phyloP scores from a whole-genome alignment of 148 eudicot species.

The Spergularia bocconei region DNA sequence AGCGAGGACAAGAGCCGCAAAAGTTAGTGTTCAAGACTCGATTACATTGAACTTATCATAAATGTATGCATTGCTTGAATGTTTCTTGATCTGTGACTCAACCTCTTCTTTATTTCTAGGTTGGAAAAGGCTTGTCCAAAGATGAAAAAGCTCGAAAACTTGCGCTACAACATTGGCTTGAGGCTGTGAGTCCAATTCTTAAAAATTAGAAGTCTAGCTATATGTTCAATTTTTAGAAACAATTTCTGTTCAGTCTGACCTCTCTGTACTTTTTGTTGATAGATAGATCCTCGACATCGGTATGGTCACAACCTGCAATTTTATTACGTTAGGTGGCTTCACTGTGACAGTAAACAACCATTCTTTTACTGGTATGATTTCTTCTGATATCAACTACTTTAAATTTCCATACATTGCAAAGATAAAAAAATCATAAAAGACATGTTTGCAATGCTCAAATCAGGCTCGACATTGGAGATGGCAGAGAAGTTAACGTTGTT shows the following conservation, averaged over 20 bases:
- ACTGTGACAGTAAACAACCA: conserved; percentile 71
- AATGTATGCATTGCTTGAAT: neutral
- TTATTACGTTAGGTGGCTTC: conserved; percentile 77
- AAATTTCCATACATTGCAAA: neutral
- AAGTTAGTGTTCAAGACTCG: conserved; percentile 29
- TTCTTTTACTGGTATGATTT: conserved; percentile 68
- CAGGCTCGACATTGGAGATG: conserved; percentile 79
- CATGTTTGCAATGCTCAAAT: neutral
- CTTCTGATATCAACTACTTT: neutral
- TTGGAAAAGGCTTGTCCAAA: conserved; percentile 60
- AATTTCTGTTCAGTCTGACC: neutral
- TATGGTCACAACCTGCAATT: conserved; percentile 90
- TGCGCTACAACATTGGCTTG: conserved; percentile 72
- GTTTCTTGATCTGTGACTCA: neutral
- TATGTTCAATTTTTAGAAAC: neutral
- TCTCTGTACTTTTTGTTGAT: conserved; percentile 9
- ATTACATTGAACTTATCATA: neutral
- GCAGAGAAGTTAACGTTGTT: conserved; percentile 50
- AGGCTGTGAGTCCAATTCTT: conserved; percentile 44
- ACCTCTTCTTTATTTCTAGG: conserved; percentile 25
- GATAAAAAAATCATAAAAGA: neutral
- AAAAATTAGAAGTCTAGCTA: neutral
- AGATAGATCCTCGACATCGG: conserved; percentile 95
- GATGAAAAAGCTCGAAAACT: conserved; percentile 62
- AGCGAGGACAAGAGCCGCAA: conserved; percentile 63